Percentiles rank a stretch among this genome's conserved stretches.
Evolutionary conservation across 1,284 basidiomycete genomes (phyloP).

Genomic region (Coniferiporia weirii): DNA sequence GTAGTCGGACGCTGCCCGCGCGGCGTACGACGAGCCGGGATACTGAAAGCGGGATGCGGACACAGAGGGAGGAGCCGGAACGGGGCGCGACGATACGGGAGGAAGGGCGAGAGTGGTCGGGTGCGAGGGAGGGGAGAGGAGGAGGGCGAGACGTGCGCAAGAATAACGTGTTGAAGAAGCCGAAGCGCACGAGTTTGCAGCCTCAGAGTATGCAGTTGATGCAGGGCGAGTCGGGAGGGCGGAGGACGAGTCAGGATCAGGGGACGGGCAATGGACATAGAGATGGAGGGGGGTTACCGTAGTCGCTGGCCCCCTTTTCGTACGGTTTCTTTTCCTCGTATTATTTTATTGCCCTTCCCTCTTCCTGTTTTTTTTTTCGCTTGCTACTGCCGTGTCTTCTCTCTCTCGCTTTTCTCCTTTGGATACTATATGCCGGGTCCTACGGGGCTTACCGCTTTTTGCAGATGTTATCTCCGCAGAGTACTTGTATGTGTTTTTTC

Average conservation of each 20-base stretch:
- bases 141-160: not conserved
- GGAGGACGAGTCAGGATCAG: not conserved
- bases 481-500: not conserved
- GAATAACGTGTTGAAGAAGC: slow-evolving; percentile 15
- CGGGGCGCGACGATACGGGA: slow-evolving; percentile 4
- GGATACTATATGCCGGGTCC: not conserved
- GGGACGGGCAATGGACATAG: not conserved
- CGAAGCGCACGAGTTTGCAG: slow-evolving; percentile 17
- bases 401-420: not conserved
- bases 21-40: slow-evolving; percentile 22
- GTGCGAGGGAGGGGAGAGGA: not conserved
- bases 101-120: not conserved
- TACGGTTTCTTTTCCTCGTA: not conserved
- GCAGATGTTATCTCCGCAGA: not conserved
- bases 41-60: slow-evolving; percentile 10
- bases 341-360: not conserved
- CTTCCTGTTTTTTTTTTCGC: no score
- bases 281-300: not conserved
- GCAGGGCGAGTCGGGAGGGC: not conserved
- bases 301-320: not conserved
- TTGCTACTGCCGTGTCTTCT: no score
- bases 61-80: slow-evolving; percentile 11
- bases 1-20: slow-evolving; percentile 60
- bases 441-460: no score
- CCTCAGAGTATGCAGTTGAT: not conserved